phyloP scores from a whole-genome alignment of 2,329 filamentous ascomycete genomes.

The Aspergillus neotritici region DNA sequence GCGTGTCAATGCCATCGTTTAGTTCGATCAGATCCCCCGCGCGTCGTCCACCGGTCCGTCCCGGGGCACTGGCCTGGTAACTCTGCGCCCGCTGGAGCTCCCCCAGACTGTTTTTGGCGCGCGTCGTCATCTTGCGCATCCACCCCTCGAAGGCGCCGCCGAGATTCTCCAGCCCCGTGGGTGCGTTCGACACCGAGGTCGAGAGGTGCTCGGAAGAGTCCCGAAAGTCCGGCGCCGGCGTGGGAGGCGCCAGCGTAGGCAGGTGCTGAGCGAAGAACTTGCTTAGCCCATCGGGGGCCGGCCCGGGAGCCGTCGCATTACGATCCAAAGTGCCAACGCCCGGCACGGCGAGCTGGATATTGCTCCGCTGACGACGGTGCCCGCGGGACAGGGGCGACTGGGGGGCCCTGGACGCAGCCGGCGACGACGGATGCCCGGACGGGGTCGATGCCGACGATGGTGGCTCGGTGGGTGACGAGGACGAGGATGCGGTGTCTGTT shows the following conservation, averaged over 20 bases:
- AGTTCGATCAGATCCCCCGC: conserved; percentile 42
- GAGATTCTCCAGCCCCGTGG: conserved; percentile 66
- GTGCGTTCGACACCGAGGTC: conserved; percentile 26
- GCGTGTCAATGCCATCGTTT: conserved; percentile 33
- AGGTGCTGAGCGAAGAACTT: conserved; percentile 78
- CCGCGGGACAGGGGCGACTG: conserved; percentile 28
- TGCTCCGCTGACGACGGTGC: conserved; percentile 37
- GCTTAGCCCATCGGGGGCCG: conserved; percentile 77
- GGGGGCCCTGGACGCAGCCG: conserved; percentile 22
- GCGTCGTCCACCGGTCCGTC: conserved; percentile 25
- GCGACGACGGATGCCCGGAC: conserved; percentile 14
- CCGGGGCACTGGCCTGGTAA: conserved; percentile 16
- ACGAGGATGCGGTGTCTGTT: conserved; percentile 26
- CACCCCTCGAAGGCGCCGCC: conserved; percentile 85
- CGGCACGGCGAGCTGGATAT: conserved; percentile 67
- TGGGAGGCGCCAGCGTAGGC: conserved; percentile 65
- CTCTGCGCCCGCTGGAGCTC: conserved; percentile 35
- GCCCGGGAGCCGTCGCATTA: conserved; percentile 50
- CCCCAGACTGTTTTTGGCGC: conserved; percentile 36
- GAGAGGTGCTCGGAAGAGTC: conserved; percentile 34
- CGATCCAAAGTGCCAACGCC: conserved; percentile 80
- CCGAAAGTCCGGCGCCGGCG: conserved; percentile 52
- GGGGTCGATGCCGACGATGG: conserved; percentile 25
- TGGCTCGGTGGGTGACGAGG: conserved; percentile 23
- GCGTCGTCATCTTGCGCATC: conserved; percentile 70